Evolutionary conservation across 108 stramenopile species (phyloP).

Genomic region (Thalassiosira profunda): DNA sequence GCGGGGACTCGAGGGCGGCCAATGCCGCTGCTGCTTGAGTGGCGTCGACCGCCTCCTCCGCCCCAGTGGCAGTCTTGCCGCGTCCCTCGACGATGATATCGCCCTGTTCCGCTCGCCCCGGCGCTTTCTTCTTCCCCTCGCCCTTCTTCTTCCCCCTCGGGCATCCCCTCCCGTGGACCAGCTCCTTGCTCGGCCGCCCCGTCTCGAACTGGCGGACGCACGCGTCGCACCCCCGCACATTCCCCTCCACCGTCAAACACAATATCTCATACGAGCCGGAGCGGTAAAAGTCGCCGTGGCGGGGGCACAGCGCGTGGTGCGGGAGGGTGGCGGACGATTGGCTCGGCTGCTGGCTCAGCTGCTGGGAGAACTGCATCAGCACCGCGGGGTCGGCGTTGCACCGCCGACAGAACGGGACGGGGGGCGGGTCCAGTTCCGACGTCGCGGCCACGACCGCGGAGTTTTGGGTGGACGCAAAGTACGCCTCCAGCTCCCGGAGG

Average conservation of each 20-base stretch:
- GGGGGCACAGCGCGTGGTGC: conserved; percentile 41
- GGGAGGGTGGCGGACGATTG: conserved; percentile 5
- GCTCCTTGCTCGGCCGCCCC: conserved; percentile 32
- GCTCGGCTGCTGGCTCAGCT: not conserved
- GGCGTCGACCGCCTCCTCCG: not conserved
- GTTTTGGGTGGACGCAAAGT: conserved; percentile 47
- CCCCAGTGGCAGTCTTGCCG: not conserved
- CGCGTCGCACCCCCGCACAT: conserved; percentile 23
- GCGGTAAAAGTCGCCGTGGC: conserved; percentile 34
- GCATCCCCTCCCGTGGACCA: conserved; percentile 27
- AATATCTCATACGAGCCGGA: conserved; percentile 49
- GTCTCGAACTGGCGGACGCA: conserved; percentile 36
- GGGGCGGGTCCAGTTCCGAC: not conserved
- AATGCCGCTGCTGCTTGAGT: conserved; percentile 1
- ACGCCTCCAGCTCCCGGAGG: conserved; percentile 31
- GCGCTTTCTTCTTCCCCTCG: not conserved
- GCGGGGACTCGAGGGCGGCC: not conserved
- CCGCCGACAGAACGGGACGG: conserved; percentile 30
- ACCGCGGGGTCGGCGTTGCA: conserved; percentile 12
- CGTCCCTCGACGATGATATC: not conserved
- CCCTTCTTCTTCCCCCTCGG: conserved; percentile 10
- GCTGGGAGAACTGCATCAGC: not conserved
- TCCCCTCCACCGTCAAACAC: conserved; percentile 37
- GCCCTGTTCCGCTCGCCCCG: not conserved
- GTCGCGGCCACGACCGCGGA: conserved; percentile 14